Evolutionary conservation across 1,139 yeast species (phyloP).

Genomic region (Chernovozyma aurita): DNA sequence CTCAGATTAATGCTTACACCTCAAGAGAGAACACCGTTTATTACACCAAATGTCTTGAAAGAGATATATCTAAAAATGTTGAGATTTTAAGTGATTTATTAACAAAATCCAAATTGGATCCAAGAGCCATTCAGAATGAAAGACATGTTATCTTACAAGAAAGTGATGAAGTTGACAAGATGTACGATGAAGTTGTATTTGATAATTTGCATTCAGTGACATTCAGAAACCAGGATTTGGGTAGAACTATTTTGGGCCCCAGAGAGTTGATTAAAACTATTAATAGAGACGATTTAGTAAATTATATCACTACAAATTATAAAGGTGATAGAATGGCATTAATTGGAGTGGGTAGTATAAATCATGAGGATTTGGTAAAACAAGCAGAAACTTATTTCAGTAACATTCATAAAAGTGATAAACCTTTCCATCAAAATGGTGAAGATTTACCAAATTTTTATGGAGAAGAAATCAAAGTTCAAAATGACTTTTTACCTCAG

Average conservation of each 20-base stretch:
- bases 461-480: conserved; percentile 82
- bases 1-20: conserved; percentile 95
- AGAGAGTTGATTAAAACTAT: conserved; percentile 81
- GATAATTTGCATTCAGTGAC: conserved; percentile 95
- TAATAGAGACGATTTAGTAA: conserved; percentile 66
- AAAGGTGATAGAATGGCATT: conserved; percentile 97
- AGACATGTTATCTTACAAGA: conserved; percentile 95
- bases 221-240: conserved; percentile 85
- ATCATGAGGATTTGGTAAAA: conserved; percentile 77
- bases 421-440: conserved; percentile 68
- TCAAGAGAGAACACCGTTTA: conserved; percentile 96
- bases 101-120: conserved; percentile 79
- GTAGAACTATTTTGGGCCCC: conserved; percentile 97
- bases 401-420: conserved; percentile 61
- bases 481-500: conserved; percentile 78
- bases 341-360: conserved; percentile 91
- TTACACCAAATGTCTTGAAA: conserved; percentile 81
- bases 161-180: conserved; percentile 95
- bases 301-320: conserved; percentile 81
- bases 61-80: conserved; percentile 79
- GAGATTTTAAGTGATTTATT: conserved; percentile 87
- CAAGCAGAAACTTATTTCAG: conserved; percentile 77
- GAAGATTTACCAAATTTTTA: conserved; percentile 76
- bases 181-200: conserved; percentile 96
- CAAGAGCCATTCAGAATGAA: conserved; percentile 86